Evolutionary conservation across 2,329 filamentous ascomycete genomes (phyloP), one percentile per base, ranked within the genome.

Genomic region (Xylaria sp.): DNA sequence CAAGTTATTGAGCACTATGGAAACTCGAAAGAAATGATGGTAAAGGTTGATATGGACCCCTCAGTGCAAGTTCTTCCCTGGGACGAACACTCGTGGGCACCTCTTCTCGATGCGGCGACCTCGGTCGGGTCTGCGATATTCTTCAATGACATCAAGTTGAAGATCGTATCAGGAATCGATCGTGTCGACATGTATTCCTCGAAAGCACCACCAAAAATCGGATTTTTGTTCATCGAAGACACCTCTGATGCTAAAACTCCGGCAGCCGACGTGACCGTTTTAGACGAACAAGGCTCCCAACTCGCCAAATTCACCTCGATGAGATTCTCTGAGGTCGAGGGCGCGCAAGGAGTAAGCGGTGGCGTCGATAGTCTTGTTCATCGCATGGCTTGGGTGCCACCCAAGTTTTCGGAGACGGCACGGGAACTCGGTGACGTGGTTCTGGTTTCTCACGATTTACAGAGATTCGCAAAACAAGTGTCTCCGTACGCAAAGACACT

Each of bases 71-170:
- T n/a, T 10, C 57, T 68, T 6, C 46, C 46, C 9, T 68, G 66
- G 66, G 54, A 65, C 26, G 44, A 53, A 17, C 4, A 38, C 36
- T 68, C 61, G 4, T 68, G 66, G 56, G 80, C 81, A 5, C 78
- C 81, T 0, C 74, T 82, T 13, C 71, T 83, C 2, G 81, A 83
- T 64, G 78, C 81, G 3, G 81, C 81, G 1, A 82, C 81, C 0
- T 83, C 82, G 0, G 76, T 83, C 3, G 81, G 80, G 2, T 82
- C 81, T 0, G 79, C 79, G 0, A 74, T 83, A 26, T 82, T 82
- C 72, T 80, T 77, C 68, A 73, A 79, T 33, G 70, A 77, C 10
- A 77, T 79, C 1, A 74, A 74, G 23, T 76, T 83, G 51, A 79
- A 81, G 11, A 83, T 83, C 11, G 65, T 59, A 3, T 56, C 66